Base-by-base conservation (phyloP, 2,329 filamentous ascomycete species). In the Meredithiella fracta region DNA sequence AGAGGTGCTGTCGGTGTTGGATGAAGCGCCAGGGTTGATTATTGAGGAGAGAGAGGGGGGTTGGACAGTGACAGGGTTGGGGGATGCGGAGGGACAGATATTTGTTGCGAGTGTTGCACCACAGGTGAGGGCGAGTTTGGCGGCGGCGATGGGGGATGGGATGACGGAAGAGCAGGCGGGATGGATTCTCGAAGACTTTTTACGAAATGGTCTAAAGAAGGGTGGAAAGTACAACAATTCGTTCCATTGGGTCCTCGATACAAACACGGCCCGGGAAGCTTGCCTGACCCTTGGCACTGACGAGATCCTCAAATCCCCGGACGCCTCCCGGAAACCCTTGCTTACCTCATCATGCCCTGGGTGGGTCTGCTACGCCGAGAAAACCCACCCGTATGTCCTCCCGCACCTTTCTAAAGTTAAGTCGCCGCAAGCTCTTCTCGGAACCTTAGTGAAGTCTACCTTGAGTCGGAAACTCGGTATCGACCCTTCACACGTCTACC, bases 361-460 rank as follows among this genome's bases (percentile, higher is more conserved):
- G 6, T 98, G 94, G 90, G 91, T 98, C 56, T 98, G 92, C 70
- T 98, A 98, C 65, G 91, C 91, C 25, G 92, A 98, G 68, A 97
- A 98, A 71, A 97, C 91, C 56, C 92, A 98, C 65, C 89, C 92
- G 1, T 84, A 96, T 64, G 82, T 97, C 56, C 76, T 98, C 52
- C 88, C 89, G 26, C 89, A 98, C 67, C 75, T 98, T 55, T 96
- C 90, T 58, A 80, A 80, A 52, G 76, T 97, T 60, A 98, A 97
- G 67, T 96, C 90, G 3, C 91, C 92, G 14, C 92, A 98, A 68
- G 91, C 92, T 25, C 70, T 98, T 54, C 85, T 86, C 61, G 92
- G 92, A 11, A 96, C 89, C 0, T 75, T 97, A 44, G 67, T 98
- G 56, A 98, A 98, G 69, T 91, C 88, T 0, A 79, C 85, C 0